Base-by-base conservation (phyloP, 108 stramenopile genomes). In the Skeletonema tropicum region DNA sequence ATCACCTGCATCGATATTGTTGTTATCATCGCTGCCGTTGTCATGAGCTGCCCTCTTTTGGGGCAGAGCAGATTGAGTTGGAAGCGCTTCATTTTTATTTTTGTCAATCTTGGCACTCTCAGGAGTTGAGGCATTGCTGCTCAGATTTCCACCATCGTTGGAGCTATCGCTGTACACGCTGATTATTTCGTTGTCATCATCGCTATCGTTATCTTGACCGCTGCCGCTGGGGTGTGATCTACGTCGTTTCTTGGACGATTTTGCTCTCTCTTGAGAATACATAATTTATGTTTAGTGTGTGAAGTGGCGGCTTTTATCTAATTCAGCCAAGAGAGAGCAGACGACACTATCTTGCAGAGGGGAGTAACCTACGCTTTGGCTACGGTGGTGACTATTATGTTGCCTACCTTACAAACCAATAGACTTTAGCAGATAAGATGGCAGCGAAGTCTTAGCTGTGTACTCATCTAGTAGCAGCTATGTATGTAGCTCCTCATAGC, bases 121-220 rank as follows among this genome's bases (percentile, higher is more conserved):
- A 25, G 52, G 52, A 55, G 52, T 25, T 8, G 52, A 55, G 2
- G 52, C 21, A 23, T 55, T 55, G 5, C 23, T 55, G 7, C 52
- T 55, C 6, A 55, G 23, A 55, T 55, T 55, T 9, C 52, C 52
- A 55, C 52, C 52, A 55, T 55, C 52, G 23, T 55, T 55, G 23
- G 52, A 55, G 2, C 52, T 55, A 55, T 55, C 52, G 23, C 52
- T 55, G 52, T 55, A 55, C 2, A 55, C 15, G 6, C 52, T 55
- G 23, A 55, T 55, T 2, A 55, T 23, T 23, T 55, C 52, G 9
- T 29, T 29, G 2, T 55, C 23, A 9, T 55, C 52, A 55, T n/a
- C 52, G 5, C 23, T 17, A 55, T 55, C 6, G 1, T 45, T 17
- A 55, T 55, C 6, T 0, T 45, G 42, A 45, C 42, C 15, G 15